These are phyloP conservation scores for Suhomyces bribrorum DNA, from an alignment of 1,139 yeast genomes.

Conservation along the genomic window DNA sequence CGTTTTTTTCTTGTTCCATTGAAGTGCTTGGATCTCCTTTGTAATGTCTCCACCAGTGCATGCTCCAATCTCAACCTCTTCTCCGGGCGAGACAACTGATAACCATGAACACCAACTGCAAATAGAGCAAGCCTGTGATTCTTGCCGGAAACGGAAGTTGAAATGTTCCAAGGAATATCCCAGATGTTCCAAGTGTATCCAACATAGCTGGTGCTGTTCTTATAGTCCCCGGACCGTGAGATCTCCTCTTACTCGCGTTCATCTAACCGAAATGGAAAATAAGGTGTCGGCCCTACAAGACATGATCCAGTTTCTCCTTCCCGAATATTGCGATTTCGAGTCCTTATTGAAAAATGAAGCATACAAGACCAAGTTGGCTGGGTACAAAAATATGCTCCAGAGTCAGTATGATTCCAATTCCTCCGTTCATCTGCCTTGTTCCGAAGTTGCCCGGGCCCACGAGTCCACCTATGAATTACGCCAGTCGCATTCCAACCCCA, in stretches of 20 bases:
- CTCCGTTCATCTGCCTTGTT: slow-evolving; percentile 32
- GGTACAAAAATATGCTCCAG: slow-evolving; percentile 17
- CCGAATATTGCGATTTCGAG: slow-evolving; percentile 28
- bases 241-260: slow-evolving; percentile 80
- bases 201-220: slow-evolving; percentile 71
- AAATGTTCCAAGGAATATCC: slow-evolving; percentile 69
- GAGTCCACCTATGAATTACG: slow-evolving; percentile 19
- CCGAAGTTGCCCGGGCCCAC: slow-evolving; percentile 33
- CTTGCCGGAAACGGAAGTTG: slow-evolving; percentile 58
- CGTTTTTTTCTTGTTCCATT: neutral
- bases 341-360: slow-evolving; percentile 24
- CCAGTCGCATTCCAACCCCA: slow-evolving; percentile 16
- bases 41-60: neutral
- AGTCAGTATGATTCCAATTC: slow-evolving; percentile 15
- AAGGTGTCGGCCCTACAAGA: slow-evolving; percentile 57
- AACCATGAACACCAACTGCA: slow-evolving; percentile 11
- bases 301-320: slow-evolving; percentile 46
- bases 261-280: slow-evolving; percentile 74
- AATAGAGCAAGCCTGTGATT: slow-evolving; percentile 58
- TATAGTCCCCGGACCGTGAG: slow-evolving; percentile 78
- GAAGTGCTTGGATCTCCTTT: neutral
- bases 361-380: slow-evolving; percentile 25
- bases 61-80: slow-evolving; percentile 6
- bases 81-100: slow-evolving; percentile 10
- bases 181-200: slow-evolving; percentile 71